Base-by-base conservation (phyloP, 306 rosid genomes). In the Lagenaria siceraria region DNA sequence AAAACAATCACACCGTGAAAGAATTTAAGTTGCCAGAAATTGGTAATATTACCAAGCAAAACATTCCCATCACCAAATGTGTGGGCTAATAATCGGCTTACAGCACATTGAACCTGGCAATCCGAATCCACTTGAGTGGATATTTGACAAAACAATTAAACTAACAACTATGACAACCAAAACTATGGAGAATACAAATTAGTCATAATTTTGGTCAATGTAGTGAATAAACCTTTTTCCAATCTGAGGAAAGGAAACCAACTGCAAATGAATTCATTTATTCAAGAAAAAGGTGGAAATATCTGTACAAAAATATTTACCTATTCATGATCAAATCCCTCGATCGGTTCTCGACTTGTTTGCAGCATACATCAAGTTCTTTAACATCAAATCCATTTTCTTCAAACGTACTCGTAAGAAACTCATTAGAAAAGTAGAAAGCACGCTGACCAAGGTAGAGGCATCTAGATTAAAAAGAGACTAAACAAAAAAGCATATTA, bases 261-360 rank as follows among this genome's bases (percentile, higher is more conserved):
- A 68, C 35, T 5, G n/a, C 1, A 40, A 22, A 68, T 43, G 5
- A 19, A 68, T 33, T 62, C 48, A 80, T 13, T 52, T 25, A 49
- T 55, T 65, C 35, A 27, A 68, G 79, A 48, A 36, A 68, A 42
- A 19, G 42, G 31, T 24, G 62, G 70, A 81, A 80, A 70, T 70
- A 43, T 70, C 5, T 22, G 55, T 70, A 24, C 73, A 40, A 46
- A 71, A 24, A 48, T 33, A 31, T 77, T 85, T 87, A 90, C 98
- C 93, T 83, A 54, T 92, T 95, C 98, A 95, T 92, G 40, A 90
- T 80, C 87, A 95, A 83, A 77, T 91, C 96, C 87, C 87, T 86
- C 12, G 93, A 92, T 46, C 96, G 92, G 79, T 95, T 95, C 89
- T 90, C 96, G 58, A 95, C 97, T 92, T 95, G 96, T 85, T 95